Conservation (phyloP, 495 filamentous ascomycete genomes). For the Bathelium albidoporum region DNA sequence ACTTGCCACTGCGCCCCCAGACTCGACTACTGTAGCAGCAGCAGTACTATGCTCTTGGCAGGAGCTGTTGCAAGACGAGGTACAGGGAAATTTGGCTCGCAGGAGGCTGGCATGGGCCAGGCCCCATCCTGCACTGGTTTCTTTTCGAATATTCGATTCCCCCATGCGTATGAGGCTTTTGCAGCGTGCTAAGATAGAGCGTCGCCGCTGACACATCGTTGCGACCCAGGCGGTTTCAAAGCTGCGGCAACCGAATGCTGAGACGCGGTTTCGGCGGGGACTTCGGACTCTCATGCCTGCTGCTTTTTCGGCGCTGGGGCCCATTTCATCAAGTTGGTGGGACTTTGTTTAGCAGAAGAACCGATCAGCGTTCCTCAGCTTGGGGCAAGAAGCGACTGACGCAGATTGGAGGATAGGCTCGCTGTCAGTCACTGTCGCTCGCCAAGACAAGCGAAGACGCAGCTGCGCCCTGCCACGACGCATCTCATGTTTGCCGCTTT, state of each 20-base stretch:
- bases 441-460: conserved; percentile 4
- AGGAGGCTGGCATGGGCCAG: background rate
- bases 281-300: background rate
- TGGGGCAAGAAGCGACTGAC: background rate
- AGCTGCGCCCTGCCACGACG: background rate
- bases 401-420: background rate
- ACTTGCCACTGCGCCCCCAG: background rate
- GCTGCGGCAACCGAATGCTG: background rate
- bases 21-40: background rate
- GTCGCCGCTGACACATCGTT: background rate
- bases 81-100: background rate
- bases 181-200: background rate
- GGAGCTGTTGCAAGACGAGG: background rate
- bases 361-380: background rate
- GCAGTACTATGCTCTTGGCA: background rate
- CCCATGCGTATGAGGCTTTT: conserved; percentile 3
- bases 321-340: no score
- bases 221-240: conserved; percentile 3
- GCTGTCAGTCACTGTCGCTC: background rate
- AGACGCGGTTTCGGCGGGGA: conserved; percentile 5
- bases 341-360: background rate
- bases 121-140: background rate
- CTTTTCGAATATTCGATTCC: background rate
- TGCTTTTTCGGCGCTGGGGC: background rate
- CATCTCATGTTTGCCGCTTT: background rate